Percentiles rank a stretch among this genome's conserved stretches.
Conservation (phyloP, 2,329 filamentous ascomycete species). For the Penicillium sp. region DNA sequence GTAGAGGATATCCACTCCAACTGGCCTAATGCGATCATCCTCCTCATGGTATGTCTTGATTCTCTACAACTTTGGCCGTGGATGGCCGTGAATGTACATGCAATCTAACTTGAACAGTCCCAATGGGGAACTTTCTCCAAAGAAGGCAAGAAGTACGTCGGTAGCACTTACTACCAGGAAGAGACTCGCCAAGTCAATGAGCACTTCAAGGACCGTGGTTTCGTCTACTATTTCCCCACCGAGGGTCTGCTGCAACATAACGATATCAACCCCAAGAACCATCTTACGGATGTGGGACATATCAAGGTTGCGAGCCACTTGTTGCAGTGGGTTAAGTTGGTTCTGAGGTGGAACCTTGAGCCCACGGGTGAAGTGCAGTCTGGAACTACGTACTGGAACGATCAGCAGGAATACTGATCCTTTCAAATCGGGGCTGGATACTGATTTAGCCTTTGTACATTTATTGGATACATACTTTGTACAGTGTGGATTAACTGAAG, state of each 20-base stretch:
- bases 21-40: conserved; percentile 38
- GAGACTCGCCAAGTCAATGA: conserved; percentile 46
- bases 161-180: conserved; percentile 42
- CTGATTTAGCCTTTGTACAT: background rate
- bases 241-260: conserved; percentile 55
- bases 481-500: background rate
- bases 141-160: conserved; percentile 44
- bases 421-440: background rate
- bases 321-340: conserved; percentile 49
- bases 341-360: conserved; percentile 50
- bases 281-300: conserved; percentile 54
- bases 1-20: conserved; percentile 35
- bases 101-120: conserved; percentile 29
- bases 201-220: conserved; percentile 45
- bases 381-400: conserved; percentile 49
- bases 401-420: conserved; percentile 38
- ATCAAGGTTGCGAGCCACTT: conserved; percentile 55
- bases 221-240: conserved; percentile 55
- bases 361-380: conserved; percentile 48
- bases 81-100: no score
- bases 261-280: conserved; percentile 51
- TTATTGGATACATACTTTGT: background rate
- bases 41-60: conserved; percentile 29
- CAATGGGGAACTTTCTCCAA: conserved; percentile 50
- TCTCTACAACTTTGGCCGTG: background rate